These are phyloP conservation scores for Crithidia fasciculata DNA, from an alignment of 208 protist genomes.

Conservation along the genomic window DNA sequence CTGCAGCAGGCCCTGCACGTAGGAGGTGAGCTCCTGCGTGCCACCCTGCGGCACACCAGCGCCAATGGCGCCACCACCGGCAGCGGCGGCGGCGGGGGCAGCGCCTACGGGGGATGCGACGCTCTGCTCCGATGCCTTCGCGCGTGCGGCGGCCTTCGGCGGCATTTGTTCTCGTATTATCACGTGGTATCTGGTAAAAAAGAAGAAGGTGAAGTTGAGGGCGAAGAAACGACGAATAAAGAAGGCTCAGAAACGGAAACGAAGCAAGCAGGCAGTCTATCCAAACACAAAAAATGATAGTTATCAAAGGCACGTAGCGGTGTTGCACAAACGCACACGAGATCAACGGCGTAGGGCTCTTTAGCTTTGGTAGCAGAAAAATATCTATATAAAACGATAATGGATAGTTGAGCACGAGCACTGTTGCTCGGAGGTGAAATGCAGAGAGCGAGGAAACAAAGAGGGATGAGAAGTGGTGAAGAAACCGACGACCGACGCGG, in stretches of 20 bases:
- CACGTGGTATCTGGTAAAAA: slow-evolving; percentile 13
- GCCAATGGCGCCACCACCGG: not conserved
- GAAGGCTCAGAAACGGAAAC: not conserved
- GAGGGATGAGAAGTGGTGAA: too few species aligned
- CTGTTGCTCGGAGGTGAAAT: too few species aligned
- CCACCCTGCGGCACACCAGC: slow-evolving; percentile 35
- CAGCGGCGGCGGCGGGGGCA: slow-evolving; percentile 1
- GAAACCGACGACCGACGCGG: too few species aligned
- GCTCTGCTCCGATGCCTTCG: slow-evolving; percentile 14
- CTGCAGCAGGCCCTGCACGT: slow-evolving; percentile 94
- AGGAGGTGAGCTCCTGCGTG: slow-evolving; percentile 92
- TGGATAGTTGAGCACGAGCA: too few species aligned
- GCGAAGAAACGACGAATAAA: not conserved
- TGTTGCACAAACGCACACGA: too few species aligned
- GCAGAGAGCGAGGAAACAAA: too few species aligned
- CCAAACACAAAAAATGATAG: too few species aligned
- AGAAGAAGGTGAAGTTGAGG: slow-evolving; percentile 10
- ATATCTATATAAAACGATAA: too few species aligned
- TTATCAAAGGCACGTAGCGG: too few species aligned
- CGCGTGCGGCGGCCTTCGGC: slow-evolving; percentile 23
- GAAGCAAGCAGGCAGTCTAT: too few species aligned
- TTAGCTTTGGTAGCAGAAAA: too few species aligned
- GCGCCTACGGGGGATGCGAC: slow-evolving; percentile 8
- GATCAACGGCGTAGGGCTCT: too few species aligned
- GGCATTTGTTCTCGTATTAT: slow-evolving; percentile 22